Conservation (phyloP, 345 rosid species). For the Lepidium aucheri region DNA sequence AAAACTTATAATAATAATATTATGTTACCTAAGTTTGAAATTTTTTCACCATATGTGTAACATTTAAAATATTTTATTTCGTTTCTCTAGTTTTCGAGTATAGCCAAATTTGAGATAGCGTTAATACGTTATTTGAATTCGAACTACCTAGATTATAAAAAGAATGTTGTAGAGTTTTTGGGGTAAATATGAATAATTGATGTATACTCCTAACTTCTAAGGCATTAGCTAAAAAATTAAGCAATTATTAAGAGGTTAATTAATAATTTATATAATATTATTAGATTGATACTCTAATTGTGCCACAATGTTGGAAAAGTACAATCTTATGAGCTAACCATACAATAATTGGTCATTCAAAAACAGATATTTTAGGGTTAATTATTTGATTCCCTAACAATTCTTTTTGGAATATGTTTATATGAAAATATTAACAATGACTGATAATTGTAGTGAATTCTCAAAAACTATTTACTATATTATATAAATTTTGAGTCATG, state of each 20-base stretch:
- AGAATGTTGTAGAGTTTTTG: not conserved
- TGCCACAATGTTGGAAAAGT: constrained; percentile 18
- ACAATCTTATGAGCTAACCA: constrained; percentile 18
- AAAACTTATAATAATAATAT: no score
- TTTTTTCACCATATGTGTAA: no score
- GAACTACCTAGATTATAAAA: no score
- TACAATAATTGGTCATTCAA: constrained; percentile 7
- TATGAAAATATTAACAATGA: not conserved
- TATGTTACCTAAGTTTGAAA: no score
- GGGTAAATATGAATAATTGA: not conserved
- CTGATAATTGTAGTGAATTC: not conserved
- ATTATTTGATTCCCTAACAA: constrained; percentile 18
- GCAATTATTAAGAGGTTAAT: not conserved
- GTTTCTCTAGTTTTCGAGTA: no score
- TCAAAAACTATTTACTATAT: not conserved
- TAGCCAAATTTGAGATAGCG: no score
- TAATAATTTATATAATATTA: not conserved
- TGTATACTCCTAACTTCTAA: not conserved
- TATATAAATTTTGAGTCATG: not conserved
- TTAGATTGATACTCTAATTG: not conserved
- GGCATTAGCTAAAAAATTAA: not conserved
- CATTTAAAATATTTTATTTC: no score
- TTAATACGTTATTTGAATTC: no score
- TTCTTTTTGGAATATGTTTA: not conserved
- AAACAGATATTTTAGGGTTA: not conserved